phyloP scores from a whole-genome alignment of 768 basidiomycete species.

The Antrodiella citrinella region DNA sequence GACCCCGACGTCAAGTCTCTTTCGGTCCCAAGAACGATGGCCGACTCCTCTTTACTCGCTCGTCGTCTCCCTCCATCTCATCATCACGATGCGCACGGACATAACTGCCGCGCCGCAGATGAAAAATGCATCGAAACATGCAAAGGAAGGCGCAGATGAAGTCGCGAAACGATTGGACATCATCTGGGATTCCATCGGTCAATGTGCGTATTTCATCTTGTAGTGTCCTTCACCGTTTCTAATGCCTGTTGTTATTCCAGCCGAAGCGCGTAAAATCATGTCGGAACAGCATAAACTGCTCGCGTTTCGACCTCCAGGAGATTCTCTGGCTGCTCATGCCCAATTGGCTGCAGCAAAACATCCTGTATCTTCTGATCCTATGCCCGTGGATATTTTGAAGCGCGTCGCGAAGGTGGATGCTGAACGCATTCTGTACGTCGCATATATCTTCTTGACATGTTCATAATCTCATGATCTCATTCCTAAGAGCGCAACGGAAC shows the following conservation, averaged over 20 bases:
- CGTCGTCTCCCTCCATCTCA: neutral
- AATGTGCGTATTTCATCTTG: conserved; percentile 8
- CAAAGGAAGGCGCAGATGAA: neutral
- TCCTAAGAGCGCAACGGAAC: conserved; percentile 14
- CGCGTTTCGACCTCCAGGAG: conserved; percentile 28
- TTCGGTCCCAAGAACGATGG: neutral
- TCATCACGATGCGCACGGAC: neutral
- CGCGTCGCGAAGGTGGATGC: conserved; percentile 21
- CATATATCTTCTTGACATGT: neutral
- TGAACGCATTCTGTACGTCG: conserved; percentile 14
- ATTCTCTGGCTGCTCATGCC: conserved; percentile 28
- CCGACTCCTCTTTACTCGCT: neutral
- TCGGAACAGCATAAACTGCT: conserved; percentile 29
- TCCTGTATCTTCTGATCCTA: conserved; percentile 10
- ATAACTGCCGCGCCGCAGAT: neutral
- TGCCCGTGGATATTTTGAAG: conserved; percentile 15
- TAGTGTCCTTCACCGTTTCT: neutral
- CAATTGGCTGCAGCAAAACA: conserved; percentile 28
- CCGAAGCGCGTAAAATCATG: conserved; percentile 27
- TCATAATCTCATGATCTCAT: neutral
- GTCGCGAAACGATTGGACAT: neutral
- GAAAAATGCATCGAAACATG: neutral
- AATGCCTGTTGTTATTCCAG: conserved; percentile 5
- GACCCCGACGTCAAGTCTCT: neutral
- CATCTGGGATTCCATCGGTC: conserved; percentile 13